Evolutionary conservation across 1,284 basidiomycete genomes (phyloP), one percentile per base, ranked within the genome.

Genomic region (Trichosporon ovoides): DNA sequence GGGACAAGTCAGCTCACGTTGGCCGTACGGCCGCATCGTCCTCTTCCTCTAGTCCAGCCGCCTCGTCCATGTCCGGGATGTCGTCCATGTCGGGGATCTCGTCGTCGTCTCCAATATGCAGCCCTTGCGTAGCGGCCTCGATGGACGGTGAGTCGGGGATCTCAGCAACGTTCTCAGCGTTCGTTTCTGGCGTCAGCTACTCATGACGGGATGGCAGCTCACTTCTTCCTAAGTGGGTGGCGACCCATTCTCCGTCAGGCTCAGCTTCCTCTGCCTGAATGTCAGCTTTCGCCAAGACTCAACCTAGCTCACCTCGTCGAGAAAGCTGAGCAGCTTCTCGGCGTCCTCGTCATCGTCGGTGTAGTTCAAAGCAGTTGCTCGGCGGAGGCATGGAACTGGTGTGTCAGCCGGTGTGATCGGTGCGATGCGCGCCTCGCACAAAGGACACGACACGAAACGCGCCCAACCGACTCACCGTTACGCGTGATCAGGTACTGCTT

Each of bases 401-500:
- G n/a, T n/a, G 40, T 31, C 24, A 22, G 43, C 20, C n/a, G 31
- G 37, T 16, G 34, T 18, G 38, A 31, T 38, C 43, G 18, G 49
- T 28, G 54, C 20, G 51, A 43, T 34, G 38, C 36, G 40, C 28
- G 52, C 33, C 36, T 22, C n/a, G 20, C 20, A 34, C 19, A 33
- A 18, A 18, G n/a, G 48, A 20, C 19, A 14, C 40, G n/a, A 28
- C 28, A 20, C 38, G 38, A 40, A 18, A 40, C 22, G 40, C 20
- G 10, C 10, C 48, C 13, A 28, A 22, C 24, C 24, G 20, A 66
- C 80, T 52, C 48, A 82, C 82, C 82, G 64, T 92, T 92, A 36
- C 88, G 85, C 48, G 89, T 92, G 69, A 98, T 85, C 56, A 99
- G 85, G 77, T 95, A 99, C 76, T 99, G 95, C 80, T 96, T 98